Percentiles rank a stretch among this genome's conserved stretches.
Conservation (phyloP, 345 rosid species). For the Boechera retrofracta region DNA sequence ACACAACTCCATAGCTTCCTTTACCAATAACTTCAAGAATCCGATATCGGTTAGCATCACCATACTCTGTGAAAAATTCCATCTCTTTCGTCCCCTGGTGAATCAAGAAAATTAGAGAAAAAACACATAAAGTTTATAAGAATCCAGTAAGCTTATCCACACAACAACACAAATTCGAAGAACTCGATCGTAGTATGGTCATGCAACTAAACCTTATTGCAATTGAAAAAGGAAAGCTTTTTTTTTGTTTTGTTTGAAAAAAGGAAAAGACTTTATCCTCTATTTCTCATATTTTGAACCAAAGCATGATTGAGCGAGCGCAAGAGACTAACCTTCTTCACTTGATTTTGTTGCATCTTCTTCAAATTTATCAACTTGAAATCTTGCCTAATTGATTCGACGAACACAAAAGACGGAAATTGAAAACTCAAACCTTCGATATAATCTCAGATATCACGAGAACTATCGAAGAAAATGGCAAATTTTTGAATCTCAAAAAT, state of each 20-base stretch:
- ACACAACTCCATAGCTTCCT: conserved; percentile 98
- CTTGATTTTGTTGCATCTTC: conserved; percentile 45
- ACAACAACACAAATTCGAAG: not conserved
- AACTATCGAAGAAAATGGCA: not conserved
- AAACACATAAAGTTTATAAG: not conserved
- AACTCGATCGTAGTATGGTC: not conserved
- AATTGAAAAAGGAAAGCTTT: conserved; percentile 21
- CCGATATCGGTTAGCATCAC: conserved; percentile 86
- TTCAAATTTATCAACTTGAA: conserved; percentile 16
- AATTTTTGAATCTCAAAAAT: conserved; percentile 12
- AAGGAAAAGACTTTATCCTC: not conserved
- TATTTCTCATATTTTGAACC: not conserved
- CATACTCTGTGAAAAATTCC: conserved; percentile 94
- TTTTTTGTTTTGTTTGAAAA: not conserved
- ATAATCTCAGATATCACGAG: not conserved
- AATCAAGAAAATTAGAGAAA: not conserved
- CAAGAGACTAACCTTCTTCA: conserved; percentile 35
- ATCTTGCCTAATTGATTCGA: not conserved
- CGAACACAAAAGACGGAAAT: not conserved
- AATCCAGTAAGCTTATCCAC: not conserved
- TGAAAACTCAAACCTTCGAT: not conserved
- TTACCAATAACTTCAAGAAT: conserved; percentile 91
- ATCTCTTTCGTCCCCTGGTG: conserved; percentile 68
- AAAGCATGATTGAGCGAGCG: not conserved
- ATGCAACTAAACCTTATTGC: conserved; percentile 10